Percentiles rank a stretch among this genome's conserved stretches.
Evolutionary conservation across 805 yeast species (phyloP).

Genomic region (Teunomyces pallodes): DNA sequence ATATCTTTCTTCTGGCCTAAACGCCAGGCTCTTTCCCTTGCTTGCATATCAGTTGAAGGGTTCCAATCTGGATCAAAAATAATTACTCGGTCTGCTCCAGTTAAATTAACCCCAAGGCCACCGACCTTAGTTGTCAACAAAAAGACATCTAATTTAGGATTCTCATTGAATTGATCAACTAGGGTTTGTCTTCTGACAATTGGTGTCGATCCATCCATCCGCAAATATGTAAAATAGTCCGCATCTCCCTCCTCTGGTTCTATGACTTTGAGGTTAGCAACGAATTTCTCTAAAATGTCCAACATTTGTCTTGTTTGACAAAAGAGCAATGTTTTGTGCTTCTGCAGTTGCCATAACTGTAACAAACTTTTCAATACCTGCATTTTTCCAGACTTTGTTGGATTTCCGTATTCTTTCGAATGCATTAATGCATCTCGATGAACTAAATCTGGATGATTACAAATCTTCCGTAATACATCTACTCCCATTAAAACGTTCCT

Average conservation of each 20-base stretch:
- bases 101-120: conserved; percentile 88
- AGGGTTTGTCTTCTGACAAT: conserved; percentile 72
- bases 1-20: conserved; percentile 93
- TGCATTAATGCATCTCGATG: conserved; percentile 37
- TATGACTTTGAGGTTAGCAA: conserved; percentile 36
- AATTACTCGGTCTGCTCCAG: conserved; percentile 93
- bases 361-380: conserved; percentile 79
- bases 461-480: conserved; percentile 84
- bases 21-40: conserved; percentile 96
- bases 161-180: conserved; percentile 77
- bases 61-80: conserved; percentile 98
- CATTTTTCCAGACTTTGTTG: conserved; percentile 78
- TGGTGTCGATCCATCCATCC: conserved; percentile 95
- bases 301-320: conserved; percentile 94
- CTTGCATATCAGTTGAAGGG: conserved; percentile 96
- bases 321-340: conserved; percentile 79
- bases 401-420: conserved; percentile 48
- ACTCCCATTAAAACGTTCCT: conserved; percentile 86
- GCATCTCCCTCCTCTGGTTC: conserved; percentile 9
- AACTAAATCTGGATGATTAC: conserved; percentile 92
- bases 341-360: conserved; percentile 71
- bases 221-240: conserved; percentile 47
- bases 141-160: conserved; percentile 59
- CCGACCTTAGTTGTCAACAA: conserved; percentile 93
- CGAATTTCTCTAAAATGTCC: conserved; percentile 73